These are phyloP conservation scores for Entophlyctis helioformis DNA, from an alignment of 192 early-diverging fungal genomes.

Conservation along the genomic window DNA sequence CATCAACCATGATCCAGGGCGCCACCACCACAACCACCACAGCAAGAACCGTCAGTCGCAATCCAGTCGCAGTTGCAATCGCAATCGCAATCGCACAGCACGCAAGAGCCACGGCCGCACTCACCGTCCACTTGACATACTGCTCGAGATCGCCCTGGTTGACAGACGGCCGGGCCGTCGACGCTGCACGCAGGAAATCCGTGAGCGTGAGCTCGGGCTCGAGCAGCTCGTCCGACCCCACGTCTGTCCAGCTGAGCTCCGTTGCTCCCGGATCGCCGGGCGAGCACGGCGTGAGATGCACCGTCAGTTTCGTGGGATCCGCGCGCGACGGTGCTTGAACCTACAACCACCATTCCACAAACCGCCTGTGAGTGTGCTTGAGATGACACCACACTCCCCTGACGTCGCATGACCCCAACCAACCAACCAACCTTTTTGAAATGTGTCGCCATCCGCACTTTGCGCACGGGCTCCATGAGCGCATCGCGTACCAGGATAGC, in stretches of 20 bases:
- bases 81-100: no score
- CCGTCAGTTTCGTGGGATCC: slow-evolving; percentile 31
- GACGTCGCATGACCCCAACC: background rate
- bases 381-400: slow-evolving; percentile 2
- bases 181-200: slow-evolving; percentile 79
- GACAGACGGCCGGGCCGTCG: slow-evolving; percentile 68
- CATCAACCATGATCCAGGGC: no score
- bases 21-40: no score
- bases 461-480: slow-evolving; percentile 92
- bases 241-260: slow-evolving; percentile 82
- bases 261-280: slow-evolving; percentile 78
- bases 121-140: slow-evolving; percentile 80
- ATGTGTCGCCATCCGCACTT: slow-evolving; percentile 88
- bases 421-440: slow-evolving; percentile 56
- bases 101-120: slow-evolving; percentile 68
- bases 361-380: no score
- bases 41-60: no score
- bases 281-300: slow-evolving; percentile 83
- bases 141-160: slow-evolving; percentile 67
- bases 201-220: slow-evolving; percentile 77
- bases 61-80: no score
- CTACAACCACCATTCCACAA: slow-evolving; percentile 12
- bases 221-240: slow-evolving; percentile 72
- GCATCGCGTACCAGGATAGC: slow-evolving; percentile 90
- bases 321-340: slow-evolving; percentile 44